Evolutionary conservation across 2,329 filamentous ascomycete genomes (phyloP), one percentile per base, ranked within the genome.

Genomic region (Thermomyces lanuginosus): DNA sequence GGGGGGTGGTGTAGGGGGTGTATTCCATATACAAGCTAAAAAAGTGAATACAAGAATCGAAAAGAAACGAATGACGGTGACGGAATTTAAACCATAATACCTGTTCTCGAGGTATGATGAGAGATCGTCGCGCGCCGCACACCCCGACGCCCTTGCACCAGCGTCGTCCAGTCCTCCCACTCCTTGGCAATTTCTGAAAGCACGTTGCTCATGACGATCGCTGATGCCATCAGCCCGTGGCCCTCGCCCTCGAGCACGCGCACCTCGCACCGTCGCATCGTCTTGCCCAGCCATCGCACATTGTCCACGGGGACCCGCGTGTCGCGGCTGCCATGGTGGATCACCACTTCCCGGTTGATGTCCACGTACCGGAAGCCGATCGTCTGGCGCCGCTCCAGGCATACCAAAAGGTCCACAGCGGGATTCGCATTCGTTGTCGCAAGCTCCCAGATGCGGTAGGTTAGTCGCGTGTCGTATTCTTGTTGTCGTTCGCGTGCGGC

Each of bases 301-400:
- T 98, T 98, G 31, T 92, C 89, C 8, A 92, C 77, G 0, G 89
- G 89, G 1, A 98, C 89, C 13, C 89, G 70, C 5, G 77, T 83
- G 45, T 98, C 89, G 41, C 79, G 74, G 44, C 72, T 81, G 19
- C 89, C 89, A 48, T 98, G 89, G 44, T 93, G 86, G 37, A 98
- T 92, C 13, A 93, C 76, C 0, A 95, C 79, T 0, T 81, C 71
- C 6, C 83, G 71, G 4, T 78, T 91, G 38, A 98, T 92, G 47
- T 98, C 89, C 10, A 92, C 86, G 46, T 98, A 98, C 26, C 84
- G 73, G 57, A 98, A 98, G 0, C 89, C 89, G 41, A 98, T 92
- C 0, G 79, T 74, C 42, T 92, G 82, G 15, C 80, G 70, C 12
- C 89, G 72, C 52, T 98, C 89, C 2, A 98, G 64, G 46, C 89